Conservation (phyloP, 2,329 filamentous ascomycete species). For the Stemphylium lycopersici region DNA sequence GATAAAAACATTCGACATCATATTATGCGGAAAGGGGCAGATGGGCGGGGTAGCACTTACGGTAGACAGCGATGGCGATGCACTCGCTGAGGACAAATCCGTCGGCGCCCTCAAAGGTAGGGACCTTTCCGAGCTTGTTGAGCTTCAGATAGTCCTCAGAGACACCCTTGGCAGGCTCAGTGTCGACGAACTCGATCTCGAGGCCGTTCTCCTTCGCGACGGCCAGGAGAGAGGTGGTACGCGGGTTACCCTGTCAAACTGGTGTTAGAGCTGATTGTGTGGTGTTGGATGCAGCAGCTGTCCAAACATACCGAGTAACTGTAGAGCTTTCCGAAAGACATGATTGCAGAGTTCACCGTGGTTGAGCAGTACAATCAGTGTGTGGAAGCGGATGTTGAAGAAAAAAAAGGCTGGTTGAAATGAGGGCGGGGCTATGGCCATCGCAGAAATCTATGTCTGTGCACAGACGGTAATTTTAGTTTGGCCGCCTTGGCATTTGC, state of each 20-base stretch:
- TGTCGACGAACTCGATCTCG: constrained; percentile 83
- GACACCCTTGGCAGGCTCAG: constrained; percentile 67
- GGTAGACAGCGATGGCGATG: constrained; percentile 96
- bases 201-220: constrained; percentile 98
- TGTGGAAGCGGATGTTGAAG: constrained; percentile 26
- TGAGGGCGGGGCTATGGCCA: constrained; percentile 25
- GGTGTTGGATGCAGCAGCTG: constrained; percentile 5
- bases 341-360: constrained; percentile 59
- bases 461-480: constrained; percentile 37
- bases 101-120: constrained; percentile 90
- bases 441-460: constrained; percentile 14
- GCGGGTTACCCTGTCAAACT: constrained; percentile 75
- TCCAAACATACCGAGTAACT: constrained; percentile 65
- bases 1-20: constrained; percentile 72
- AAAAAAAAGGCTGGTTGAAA: constrained; percentile 38
- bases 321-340: constrained; percentile 99
- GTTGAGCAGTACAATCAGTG: constrained; percentile 40
- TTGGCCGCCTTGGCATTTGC: constrained; percentile 26
- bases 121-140: constrained; percentile 89
- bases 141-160: constrained; percentile 80
- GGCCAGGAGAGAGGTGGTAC: constrained; percentile 84
- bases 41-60: constrained; percentile 66
- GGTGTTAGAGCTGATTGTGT: constrained; percentile 35
- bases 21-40: constrained; percentile 36
- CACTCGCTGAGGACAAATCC: constrained; percentile 87